Evolutionary conservation across 345 rosid genomes (phyloP).

Genomic region (Hirschfeldia incana): DNA sequence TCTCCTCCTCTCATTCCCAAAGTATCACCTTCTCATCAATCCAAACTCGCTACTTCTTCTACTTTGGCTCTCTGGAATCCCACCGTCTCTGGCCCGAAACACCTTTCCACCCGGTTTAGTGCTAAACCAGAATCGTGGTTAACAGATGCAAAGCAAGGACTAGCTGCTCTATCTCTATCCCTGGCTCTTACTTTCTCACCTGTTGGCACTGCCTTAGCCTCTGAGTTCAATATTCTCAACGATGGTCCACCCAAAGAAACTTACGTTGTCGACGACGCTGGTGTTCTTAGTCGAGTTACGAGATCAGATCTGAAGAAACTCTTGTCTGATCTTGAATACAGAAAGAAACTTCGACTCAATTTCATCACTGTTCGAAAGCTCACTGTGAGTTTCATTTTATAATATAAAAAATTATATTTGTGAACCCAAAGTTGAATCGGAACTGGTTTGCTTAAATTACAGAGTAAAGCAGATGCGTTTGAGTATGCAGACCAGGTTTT

Average conservation of each 20-base stretch:
- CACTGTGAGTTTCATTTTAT: slow-evolving; percentile 56
- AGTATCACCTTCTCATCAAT: slow-evolving; percentile 40
- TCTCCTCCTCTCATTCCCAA: slow-evolving; percentile 59
- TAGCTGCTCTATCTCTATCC: slow-evolving; percentile 78
- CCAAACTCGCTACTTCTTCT: slow-evolving; percentile 47
- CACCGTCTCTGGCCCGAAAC: slow-evolving; percentile 46
- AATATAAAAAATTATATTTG: background rate
- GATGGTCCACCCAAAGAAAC: slow-evolving; percentile 90
- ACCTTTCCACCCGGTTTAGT: slow-evolving; percentile 34
- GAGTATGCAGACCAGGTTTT: slow-evolving; percentile 97
- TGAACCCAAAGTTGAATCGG: slow-evolving; percentile 4
- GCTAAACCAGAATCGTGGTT: slow-evolving; percentile 52
- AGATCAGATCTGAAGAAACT: slow-evolving; percentile 77
- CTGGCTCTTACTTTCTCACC: slow-evolving; percentile 82
- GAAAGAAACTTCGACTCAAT: slow-evolving; percentile 74
- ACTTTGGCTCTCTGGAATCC: slow-evolving; percentile 45
- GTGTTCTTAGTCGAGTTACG: slow-evolving; percentile 90
- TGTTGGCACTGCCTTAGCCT: slow-evolving; percentile 67
- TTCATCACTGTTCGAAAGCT: slow-evolving; percentile 92
- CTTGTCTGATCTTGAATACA: slow-evolving; percentile 86
- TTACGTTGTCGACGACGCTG: slow-evolving; percentile 85
- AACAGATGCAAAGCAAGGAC: slow-evolving; percentile 66
- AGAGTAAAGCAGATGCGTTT: slow-evolving; percentile 99
- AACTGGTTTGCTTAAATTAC: slow-evolving; percentile 30
- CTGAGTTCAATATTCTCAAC: slow-evolving; percentile 83